Evolutionary conservation across 2,329 filamentous ascomycete genomes (phyloP).

Genomic region (Catunica adiposa): DNA sequence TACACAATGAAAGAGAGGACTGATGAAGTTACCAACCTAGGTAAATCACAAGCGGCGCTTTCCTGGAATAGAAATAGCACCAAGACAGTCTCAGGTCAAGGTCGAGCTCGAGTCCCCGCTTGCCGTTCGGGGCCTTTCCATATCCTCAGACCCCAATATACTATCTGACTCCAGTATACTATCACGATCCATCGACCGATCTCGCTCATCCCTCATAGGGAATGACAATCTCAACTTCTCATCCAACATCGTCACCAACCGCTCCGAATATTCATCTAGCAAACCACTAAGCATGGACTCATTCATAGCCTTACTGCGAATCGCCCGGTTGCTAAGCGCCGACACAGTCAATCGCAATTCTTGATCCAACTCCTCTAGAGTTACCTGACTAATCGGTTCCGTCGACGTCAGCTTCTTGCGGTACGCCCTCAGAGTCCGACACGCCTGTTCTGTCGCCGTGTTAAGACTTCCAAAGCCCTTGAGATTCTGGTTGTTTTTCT

Average conservation of each 20-base stretch:
- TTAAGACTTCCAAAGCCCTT: constrained; percentile 39
- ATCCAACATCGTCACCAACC: constrained; percentile 53
- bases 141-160: constrained; percentile 16
- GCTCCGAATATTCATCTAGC: constrained; percentile 60
- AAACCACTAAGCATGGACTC: constrained; percentile 45
- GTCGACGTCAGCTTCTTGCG: constrained; percentile 44
- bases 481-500: constrained; percentile 33
- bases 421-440: constrained; percentile 43
- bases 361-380: constrained; percentile 45
- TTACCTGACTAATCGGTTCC: constrained; percentile 39
- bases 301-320: constrained; percentile 36
- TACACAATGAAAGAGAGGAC: constrained; percentile 5
- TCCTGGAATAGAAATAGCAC: neutral
- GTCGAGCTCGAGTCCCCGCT: constrained; percentile 22
- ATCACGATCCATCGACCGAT: constrained; percentile 3
- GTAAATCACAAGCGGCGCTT: too few relatives aligned
- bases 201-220: constrained; percentile 18
- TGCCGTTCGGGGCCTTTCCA: constrained; percentile 21
- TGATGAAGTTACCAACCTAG: neutral
- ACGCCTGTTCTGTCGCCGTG: constrained; percentile 48
- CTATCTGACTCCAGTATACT: neutral
- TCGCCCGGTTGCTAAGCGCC: constrained; percentile 40
- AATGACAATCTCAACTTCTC: constrained; percentile 45
- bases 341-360: constrained; percentile 47
- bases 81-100: neutral